Base-by-base conservation (phyloP, 2,329 filamentous ascomycete species). In the Aureobasidium sp. region DNA sequence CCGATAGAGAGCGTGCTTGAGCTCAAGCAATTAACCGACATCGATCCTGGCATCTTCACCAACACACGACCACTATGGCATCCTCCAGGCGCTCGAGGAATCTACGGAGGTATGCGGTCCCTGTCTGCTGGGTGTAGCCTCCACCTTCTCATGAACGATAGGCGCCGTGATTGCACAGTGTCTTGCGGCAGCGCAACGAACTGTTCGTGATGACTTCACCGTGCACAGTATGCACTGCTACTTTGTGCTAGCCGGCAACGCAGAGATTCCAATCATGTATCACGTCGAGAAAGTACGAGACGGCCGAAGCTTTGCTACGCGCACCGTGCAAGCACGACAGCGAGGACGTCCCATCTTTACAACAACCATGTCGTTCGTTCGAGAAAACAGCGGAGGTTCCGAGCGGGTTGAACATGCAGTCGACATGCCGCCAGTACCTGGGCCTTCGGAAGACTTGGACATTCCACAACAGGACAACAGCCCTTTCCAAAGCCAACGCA, bases 171-270 rank as follows among this genome's bases (percentile, higher is more conserved):
- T 99, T 67, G 92, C 93, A 50, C 93, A 97, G 79, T 92, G 84
- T 69, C 86, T 96, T 27, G 83, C 88, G 47, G 90, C 94, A 1
- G 94, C 90, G 25, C 91, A 96, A 74, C 84, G 85, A 70, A 99
- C 94, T 9, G 89, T 99, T 2, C 87, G 88, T 0, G 73, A 79
- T 27, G 80, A 89, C 71, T 96, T 96, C 74, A 83, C 86, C 62
- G 85, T 94, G 53, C 94, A 99, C 79, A 93, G 88, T 70, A 96
- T 95, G 88, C 94, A 99, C 81, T 97, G 94, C 82, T 99, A 97
- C 79, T 99, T 99, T 74, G 86, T 99, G 35, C 85, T 97, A 1
- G 92, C 93, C 4, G 94, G 94, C 29, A 89, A 93, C 69, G 81
- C 84, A 13, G 84, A 88, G 62, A 87, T 94, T 19, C 93, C 94